Base-by-base conservation (phyloP, 2,329 filamentous ascomycete genomes). In the Colletotrichum somersetense region DNA sequence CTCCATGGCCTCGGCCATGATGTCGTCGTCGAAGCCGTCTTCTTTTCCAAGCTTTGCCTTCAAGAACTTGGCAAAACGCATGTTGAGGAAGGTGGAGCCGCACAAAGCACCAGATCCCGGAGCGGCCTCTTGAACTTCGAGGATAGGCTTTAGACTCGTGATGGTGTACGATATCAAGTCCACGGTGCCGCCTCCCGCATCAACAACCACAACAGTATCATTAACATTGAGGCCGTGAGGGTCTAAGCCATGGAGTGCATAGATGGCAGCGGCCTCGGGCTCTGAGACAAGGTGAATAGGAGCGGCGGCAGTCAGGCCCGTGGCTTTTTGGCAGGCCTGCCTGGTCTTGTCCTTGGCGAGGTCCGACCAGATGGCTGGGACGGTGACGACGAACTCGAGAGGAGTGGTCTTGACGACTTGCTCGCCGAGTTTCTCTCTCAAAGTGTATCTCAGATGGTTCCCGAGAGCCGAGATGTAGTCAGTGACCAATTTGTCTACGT, bases 351-450 rank as follows among this genome's bases (percentile, higher is more conserved):
- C 81, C 63, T 87, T 89, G 40, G 88, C 87, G 6, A 81, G 80
- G 56, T 89, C 87, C 48, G 85, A 87, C 88, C 88, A 90, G 10
- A 90, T 87, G 6, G 88, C 88, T 0, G 88, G 88, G 0, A 90
- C 87, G 0, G 88, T 89, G 26, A 90, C 79, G 56, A 89, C 83
- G 67, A 88, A 89, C 66, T 89, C 83, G 73, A 88, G 82, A 0
- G 84, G 81, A 0, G 81, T 87, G 23, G 79, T 83, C 5, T 79
- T 78, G 6, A 88, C 78, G 26, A 86, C 80, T 2, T 79, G 80
- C 1, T 78, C 77, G 2, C 84, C 84, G 1, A 89, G 76, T 5
- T 82, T 80, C 50, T 81, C 77, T 53, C 83, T 79, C 20, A 89
- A 77, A 0, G 82, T 81, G 58, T 81, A 80, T 72, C 85, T 79